phyloP scores from a whole-genome alignment of 257 asterid species.

The Plantago ovata region DNA sequence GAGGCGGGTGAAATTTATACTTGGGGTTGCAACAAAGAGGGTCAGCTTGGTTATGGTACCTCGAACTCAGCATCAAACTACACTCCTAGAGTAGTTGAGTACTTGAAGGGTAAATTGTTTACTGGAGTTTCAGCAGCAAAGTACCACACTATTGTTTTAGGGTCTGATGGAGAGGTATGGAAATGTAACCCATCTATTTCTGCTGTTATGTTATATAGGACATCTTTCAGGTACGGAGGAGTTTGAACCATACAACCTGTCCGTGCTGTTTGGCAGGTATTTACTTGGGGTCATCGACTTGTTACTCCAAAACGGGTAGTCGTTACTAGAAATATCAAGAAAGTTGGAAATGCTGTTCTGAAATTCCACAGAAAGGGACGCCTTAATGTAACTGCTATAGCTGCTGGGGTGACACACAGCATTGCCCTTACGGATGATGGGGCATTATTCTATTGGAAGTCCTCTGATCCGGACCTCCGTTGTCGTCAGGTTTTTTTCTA shows the following conservation, averaged over 20 bases:
- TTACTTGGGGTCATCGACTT: conserved; percentile 98
- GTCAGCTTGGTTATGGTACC: conserved; percentile 99
- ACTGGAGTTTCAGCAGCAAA: conserved; percentile 80
- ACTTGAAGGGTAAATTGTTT: conserved; percentile 81
- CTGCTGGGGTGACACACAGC: conserved; percentile 91
- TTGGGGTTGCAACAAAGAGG: conserved; percentile 99
- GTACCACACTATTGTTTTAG: conserved; percentile 88
- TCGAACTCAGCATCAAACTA: conserved; percentile 94
- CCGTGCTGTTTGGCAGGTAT: conserved; percentile 55
- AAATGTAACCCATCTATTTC: conserved; percentile 6
- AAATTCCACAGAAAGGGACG: conserved; percentile 86
- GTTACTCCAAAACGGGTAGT: conserved; percentile 88
- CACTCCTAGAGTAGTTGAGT: conserved; percentile 89
- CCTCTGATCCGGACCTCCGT: conserved; percentile 73
- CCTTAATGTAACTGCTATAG: conserved; percentile 67
- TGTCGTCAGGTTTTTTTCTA: conserved; percentile 70
- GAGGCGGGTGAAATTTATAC: conserved; percentile 88
- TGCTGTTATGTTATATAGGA: not conserved
- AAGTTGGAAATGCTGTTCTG: conserved; percentile 54
- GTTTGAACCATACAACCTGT: conserved; percentile 10
- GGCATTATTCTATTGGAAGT: conserved; percentile 82
- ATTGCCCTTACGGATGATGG: conserved; percentile 91
- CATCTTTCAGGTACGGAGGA: not conserved
- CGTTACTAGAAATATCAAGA: conserved; percentile 57
- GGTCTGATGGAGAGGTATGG: conserved; percentile 93